Evolutionary conservation across 305 asterid species (phyloP).

Genomic region (Fraxinus sp.): DNA sequence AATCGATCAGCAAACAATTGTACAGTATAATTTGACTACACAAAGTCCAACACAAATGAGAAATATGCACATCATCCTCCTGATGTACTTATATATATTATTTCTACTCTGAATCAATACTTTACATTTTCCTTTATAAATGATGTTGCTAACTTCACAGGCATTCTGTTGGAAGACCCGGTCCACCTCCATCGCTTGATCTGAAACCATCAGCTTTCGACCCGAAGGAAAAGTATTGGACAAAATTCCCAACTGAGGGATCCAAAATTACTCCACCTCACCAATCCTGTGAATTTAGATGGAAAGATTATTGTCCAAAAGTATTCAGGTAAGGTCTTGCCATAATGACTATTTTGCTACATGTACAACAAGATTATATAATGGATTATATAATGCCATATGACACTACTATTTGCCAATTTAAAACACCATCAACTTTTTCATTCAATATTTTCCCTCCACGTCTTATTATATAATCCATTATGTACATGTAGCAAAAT

Average conservation of each 20-base stretch:
- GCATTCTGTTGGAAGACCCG: slow-evolving; percentile 85
- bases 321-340: slow-evolving; percentile 60
- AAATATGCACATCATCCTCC: not conserved
- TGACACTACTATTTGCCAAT: not conserved
- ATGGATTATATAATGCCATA: not conserved
- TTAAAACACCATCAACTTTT: not conserved
- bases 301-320: slow-evolving; percentile 95
- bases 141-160: slow-evolving; percentile 30
- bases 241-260: slow-evolving; percentile 86
- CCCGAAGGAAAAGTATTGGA: slow-evolving; percentile 84
- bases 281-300: slow-evolving; percentile 71
- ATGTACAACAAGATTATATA: not conserved
- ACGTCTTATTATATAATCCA: not conserved
- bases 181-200: slow-evolving; percentile 83
- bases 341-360: not conserved
- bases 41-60: not conserved
- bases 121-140: not conserved
- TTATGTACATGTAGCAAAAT: not conserved
- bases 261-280: slow-evolving; percentile 89
- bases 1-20: not conserved
- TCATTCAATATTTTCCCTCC: not conserved
- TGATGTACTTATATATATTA: not conserved
- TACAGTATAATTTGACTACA: not conserved
- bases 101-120: not conserved
- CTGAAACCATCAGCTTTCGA: slow-evolving; percentile 81